These are phyloP conservation scores for Pelargonium fulgidum DNA, from an alignment of 441 rosid species.

Conservation along the genomic window DNA sequence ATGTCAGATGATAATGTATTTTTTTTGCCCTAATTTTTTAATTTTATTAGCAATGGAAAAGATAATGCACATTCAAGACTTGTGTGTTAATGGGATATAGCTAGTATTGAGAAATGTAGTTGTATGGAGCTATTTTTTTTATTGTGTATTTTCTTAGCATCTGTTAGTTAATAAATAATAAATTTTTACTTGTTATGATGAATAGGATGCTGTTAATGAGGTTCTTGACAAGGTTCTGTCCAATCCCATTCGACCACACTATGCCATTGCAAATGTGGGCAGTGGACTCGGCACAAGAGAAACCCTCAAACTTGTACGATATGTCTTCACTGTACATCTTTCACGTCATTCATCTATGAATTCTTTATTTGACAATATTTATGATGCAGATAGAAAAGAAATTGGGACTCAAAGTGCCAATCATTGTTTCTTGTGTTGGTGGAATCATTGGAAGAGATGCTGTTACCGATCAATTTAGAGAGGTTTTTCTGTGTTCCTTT, in stretches of 20 bases:
- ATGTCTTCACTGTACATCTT: slow-evolving; percentile 3
- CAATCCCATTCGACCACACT: slow-evolving; percentile 72
- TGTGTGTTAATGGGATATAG: background rate
- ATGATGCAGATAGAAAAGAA: slow-evolving; percentile 38
- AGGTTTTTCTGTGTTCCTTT: slow-evolving; percentile 38
- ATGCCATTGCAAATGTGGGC: slow-evolving; percentile 53
- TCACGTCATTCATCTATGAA: background rate
- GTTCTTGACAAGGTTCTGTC: slow-evolving; percentile 58
- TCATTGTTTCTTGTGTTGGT: slow-evolving; percentile 39
- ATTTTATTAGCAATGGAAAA: background rate
- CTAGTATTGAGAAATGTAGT: background rate
- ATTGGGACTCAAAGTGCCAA: slow-evolving; percentile 53
- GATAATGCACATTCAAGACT: background rate
- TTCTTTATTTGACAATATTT: background rate
- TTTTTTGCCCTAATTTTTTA: no score
- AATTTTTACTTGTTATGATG: background rate
- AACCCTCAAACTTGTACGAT: slow-evolving; percentile 35
- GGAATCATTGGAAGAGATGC: slow-evolving; percentile 69
- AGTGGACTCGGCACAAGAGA: slow-evolving; percentile 21
- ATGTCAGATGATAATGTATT: background rate
- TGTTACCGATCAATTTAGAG: slow-evolving; percentile 38
- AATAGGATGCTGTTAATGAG: slow-evolving; percentile 48
- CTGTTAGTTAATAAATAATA: background rate
- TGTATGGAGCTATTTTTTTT: background rate
- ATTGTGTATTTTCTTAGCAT: background rate